Conservation (phyloP, 163 green algal species). For the Chlorella variabilis region DNA sequence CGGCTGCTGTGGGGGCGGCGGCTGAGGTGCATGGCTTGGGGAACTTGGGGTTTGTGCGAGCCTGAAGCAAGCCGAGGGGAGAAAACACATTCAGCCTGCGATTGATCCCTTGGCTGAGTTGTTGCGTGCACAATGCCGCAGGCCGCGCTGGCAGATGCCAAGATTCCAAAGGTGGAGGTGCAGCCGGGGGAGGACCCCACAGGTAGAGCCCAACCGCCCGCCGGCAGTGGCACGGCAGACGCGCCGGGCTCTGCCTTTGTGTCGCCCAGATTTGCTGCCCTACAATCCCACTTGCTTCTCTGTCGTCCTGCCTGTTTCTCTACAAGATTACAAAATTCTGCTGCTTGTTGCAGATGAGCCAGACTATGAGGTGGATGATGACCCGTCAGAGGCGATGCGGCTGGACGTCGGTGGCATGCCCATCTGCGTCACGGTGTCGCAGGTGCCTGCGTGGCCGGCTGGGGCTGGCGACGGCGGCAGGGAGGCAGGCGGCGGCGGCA, state of each 20-base stretch:
- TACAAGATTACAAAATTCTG: not conserved
- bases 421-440: slow-evolving; percentile 65
- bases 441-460: slow-evolving; percentile 44
- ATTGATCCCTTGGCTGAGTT: no score
- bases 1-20: no score
- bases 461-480: not conserved
- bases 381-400: slow-evolving; percentile 51
- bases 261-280: no score
- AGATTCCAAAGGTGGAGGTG: slow-evolving; percentile 72
- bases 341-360: slow-evolving; percentile 59
- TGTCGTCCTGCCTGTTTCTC: no score
- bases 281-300: no score
- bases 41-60: no score
- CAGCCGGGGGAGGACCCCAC: slow-evolving; percentile 55
- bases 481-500: not conserved
- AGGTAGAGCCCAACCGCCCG: not conserved
- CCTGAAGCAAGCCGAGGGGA: no score
- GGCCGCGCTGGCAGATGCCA: slow-evolving; percentile 74
- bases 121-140: no score
- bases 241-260: no score
- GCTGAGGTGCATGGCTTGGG: no score
- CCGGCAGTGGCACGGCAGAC: no score
- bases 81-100: no score
- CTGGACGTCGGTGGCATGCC: slow-evolving; percentile 67
- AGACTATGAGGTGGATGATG: slow-evolving; percentile 86